Evolutionary conservation across 208 protist genomes (phyloP).

Genomic region (Wallacemonas rigidus): DNA sequence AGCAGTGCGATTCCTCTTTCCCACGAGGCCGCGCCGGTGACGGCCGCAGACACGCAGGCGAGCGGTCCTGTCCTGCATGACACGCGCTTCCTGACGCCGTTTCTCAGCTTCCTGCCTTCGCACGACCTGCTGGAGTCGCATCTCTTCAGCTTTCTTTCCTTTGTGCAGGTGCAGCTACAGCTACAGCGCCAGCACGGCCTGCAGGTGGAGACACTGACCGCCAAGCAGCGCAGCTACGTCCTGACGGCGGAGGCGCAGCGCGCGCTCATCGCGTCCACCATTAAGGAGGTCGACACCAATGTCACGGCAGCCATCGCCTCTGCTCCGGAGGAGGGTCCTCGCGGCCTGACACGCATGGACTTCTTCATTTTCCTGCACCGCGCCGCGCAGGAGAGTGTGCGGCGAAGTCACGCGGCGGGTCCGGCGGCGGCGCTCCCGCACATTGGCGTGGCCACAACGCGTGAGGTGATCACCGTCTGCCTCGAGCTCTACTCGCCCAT

Average conservation of each 20-base stretch:
- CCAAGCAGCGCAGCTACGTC: conserved; percentile 38
- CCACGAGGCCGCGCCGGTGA: conserved; percentile 14
- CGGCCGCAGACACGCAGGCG: background rate
- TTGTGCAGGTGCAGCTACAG: conserved; percentile 77
- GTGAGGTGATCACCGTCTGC: conserved; percentile 62
- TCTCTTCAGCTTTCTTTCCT: conserved; percentile 61
- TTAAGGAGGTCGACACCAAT: conserved; percentile 49
- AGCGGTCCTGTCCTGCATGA: conserved; percentile 36
- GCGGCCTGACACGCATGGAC: conserved; percentile 61
- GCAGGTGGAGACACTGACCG: conserved; percentile 26
- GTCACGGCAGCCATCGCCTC: conserved; percentile 24
- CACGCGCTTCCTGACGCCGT: conserved; percentile 73
- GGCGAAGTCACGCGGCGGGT: background rate
- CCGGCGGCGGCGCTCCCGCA: conserved; percentile 27
- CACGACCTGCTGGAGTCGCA: conserved; percentile 55
- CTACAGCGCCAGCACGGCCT: conserved; percentile 37
- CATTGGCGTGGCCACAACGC: conserved; percentile 58
- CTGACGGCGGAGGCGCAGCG: conserved; percentile 46
- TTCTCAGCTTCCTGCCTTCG: conserved; percentile 63
- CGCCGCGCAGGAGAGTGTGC: conserved; percentile 44
- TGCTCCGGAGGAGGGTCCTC: conserved; percentile 15
- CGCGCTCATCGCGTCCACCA: conserved; percentile 42
- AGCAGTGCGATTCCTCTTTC: conserved; percentile 45
- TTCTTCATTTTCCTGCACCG: conserved; percentile 71
- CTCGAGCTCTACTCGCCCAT: conserved; percentile 61